A percentile compares a stretch with the other conserved stretches of the same genome.
phyloP scores from a whole-genome alignment of 176 grass and related monocot genomes.

The Musa schizocarpa region DNA sequence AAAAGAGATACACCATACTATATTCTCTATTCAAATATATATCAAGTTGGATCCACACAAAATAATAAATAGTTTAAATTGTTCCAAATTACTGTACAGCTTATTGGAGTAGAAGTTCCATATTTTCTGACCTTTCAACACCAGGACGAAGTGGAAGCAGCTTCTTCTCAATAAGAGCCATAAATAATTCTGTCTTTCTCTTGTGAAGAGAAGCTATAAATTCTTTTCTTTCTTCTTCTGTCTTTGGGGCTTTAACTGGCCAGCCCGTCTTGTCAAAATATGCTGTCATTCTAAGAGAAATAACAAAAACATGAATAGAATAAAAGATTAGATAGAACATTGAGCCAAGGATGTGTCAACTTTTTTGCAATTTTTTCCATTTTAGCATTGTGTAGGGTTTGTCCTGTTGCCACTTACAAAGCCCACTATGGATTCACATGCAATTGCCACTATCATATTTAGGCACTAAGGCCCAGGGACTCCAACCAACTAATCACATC shows the following conservation, averaged over 20 bases:
- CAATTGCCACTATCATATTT: too few species aligned
- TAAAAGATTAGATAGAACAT: neutral
- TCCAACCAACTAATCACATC: too few species aligned
- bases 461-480: too few species aligned
- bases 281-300: conserved; percentile 62
- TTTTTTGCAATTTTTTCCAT: neutral
- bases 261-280: conserved; percentile 88
- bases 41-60: neutral
- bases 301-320: neutral
- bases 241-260: conserved; percentile 67
- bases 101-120: neutral
- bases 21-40: conserved; percentile 11
- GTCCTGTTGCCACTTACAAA: too few species aligned
- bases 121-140: conserved; percentile 63
- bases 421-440: too few species aligned
- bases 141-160: conserved; percentile 92
- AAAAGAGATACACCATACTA: too few species aligned
- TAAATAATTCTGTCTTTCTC: conserved; percentile 91
- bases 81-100: too few species aligned
- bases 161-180: conserved; percentile 90
- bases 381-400: neutral
- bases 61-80: too few species aligned
- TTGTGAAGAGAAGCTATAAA: conserved; percentile 94
- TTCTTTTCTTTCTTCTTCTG: conserved; percentile 67
- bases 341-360: neutral